These are phyloP conservation scores for Nannochloropsis oceanica DNA, from an alignment of 108 stramenopile genomes.

Conservation along the genomic window DNA sequence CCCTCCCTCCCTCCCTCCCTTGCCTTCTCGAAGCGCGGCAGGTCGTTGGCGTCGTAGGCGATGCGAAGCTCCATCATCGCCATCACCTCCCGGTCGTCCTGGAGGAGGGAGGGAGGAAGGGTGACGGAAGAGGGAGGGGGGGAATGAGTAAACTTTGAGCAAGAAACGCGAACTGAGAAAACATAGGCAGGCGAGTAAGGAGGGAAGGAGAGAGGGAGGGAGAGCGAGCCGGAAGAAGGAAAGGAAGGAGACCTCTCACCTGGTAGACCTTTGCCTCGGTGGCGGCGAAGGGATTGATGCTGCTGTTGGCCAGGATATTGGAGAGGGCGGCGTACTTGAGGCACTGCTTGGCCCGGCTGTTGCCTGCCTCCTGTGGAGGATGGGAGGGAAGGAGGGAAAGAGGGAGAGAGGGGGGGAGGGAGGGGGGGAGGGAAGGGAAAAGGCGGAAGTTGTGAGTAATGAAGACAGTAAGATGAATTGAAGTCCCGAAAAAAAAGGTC, in stretches of 20 bases:
- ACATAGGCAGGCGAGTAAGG: too few species aligned
- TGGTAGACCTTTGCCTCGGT: constrained; percentile 37
- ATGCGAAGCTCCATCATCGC: constrained; percentile 35
- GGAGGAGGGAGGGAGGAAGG: not conserved
- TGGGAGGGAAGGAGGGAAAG: not conserved
- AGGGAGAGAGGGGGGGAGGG: not conserved
- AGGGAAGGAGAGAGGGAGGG: too few species aligned
- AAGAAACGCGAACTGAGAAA: not conserved
- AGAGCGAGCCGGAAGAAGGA: too few species aligned
- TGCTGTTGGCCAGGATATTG: constrained; percentile 31
- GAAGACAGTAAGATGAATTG: too few species aligned
- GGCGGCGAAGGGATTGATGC: constrained; percentile 38
- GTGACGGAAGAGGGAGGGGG: too few species aligned
- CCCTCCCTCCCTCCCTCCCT: not conserved
- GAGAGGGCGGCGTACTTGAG: constrained; percentile 36
- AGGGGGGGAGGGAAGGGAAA: not conserved
- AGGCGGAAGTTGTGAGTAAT: too few species aligned
- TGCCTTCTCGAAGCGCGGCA: constrained; percentile 21
- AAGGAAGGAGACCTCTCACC: too few species aligned
- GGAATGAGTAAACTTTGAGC: not conserved
- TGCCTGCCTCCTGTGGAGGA: constrained; percentile 11
- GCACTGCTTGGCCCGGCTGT: constrained; percentile 29
- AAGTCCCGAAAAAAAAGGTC: too few species aligned
- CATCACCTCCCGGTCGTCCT: constrained; percentile 26
- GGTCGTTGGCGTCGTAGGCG: constrained; percentile 25